Evolutionary conservation across 169 alveolate genomes (phyloP).

Genomic region (Plasmodium gaboni): DNA sequence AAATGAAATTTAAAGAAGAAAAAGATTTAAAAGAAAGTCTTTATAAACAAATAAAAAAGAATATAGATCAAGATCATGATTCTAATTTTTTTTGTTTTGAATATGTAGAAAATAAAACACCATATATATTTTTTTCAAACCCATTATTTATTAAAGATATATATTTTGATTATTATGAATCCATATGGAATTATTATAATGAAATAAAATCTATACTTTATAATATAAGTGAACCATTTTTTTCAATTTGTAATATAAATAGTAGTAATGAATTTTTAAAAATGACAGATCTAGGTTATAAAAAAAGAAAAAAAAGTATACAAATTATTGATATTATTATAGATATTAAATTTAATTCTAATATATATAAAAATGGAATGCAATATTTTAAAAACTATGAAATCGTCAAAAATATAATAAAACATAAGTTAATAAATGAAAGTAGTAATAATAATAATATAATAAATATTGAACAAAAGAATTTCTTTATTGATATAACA

Average conservation of each 20-base stretch:
- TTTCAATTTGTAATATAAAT: constrained; percentile 15
- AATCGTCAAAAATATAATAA: constrained; percentile 28
- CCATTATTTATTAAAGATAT: constrained; percentile 38
- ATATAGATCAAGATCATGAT: neutral
- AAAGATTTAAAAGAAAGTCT: neutral
- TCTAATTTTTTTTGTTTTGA: neutral
- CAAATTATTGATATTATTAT: constrained; percentile 23
- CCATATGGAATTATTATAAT: constrained; percentile 1
- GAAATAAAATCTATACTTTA: constrained; percentile 27
- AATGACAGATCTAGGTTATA: constrained; percentile 44
- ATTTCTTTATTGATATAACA: constrained; percentile 7
- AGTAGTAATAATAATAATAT: neutral
- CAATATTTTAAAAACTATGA: constrained; percentile 31
- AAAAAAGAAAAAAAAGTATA: neutral
- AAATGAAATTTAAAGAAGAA: constrained; percentile 24
- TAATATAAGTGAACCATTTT: constrained; percentile 14
- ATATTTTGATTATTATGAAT: constrained; percentile 11
- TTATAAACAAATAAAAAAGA: neutral
- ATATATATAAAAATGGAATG: constrained; percentile 28
- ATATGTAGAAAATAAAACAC: constrained; percentile 8
- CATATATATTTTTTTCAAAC: constrained; percentile 17
- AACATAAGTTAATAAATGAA: neutral
- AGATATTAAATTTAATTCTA: constrained; percentile 22
- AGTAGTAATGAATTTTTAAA: constrained; percentile 27
- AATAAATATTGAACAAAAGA: constrained; percentile 15